Conservation (phyloP, 805 yeast genomes). For the Yamadazyma philogaea region DNA sequence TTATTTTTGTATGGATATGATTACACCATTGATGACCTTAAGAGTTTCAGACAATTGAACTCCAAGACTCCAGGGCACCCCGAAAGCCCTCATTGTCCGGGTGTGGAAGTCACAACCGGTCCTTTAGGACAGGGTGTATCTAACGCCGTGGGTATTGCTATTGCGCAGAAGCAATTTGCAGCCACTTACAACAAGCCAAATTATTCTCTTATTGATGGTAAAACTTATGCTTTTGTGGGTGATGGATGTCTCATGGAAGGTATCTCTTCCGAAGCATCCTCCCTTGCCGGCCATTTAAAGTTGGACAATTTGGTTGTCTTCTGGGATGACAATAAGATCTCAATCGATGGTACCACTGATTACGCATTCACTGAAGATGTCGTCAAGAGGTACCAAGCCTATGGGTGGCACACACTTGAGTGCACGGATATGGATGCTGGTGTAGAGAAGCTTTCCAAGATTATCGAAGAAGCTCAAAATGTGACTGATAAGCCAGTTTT, state of each 20-base stretch:
- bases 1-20: conserved; percentile 85
- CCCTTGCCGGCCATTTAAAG: conserved; percentile 94
- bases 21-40: conserved; percentile 77
- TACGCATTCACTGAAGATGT: conserved; percentile 95
- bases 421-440: conserved; percentile 82
- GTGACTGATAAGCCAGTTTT: conserved; percentile 79
- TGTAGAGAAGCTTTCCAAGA: conserved; percentile 63
- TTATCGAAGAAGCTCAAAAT: conserved; percentile 78
- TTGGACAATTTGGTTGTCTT: conserved; percentile 90
- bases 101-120: conserved; percentile 97
- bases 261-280: conserved; percentile 89
- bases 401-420: conserved; percentile 87
- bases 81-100: conserved; percentile 77
- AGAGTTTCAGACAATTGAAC: conserved; percentile 82
- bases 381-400: conserved; percentile 75
- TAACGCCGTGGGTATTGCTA: conserved; percentile 94
- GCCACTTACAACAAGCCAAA: conserved; percentile 92
- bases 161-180: conserved; percentile 89
- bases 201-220: conserved; percentile 65
- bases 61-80: conserved; percentile 99
- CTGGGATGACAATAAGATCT: conserved; percentile 95
- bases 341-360: conserved; percentile 91
- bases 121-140: conserved; percentile 98
- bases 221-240: conserved; percentile 81
- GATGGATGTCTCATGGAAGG: conserved; percentile 99